A percentile compares a stretch with the other conserved stretches of the same genome.
Conservation (phyloP, 345 rosid species). For the Eucalyptus marginata region DNA sequence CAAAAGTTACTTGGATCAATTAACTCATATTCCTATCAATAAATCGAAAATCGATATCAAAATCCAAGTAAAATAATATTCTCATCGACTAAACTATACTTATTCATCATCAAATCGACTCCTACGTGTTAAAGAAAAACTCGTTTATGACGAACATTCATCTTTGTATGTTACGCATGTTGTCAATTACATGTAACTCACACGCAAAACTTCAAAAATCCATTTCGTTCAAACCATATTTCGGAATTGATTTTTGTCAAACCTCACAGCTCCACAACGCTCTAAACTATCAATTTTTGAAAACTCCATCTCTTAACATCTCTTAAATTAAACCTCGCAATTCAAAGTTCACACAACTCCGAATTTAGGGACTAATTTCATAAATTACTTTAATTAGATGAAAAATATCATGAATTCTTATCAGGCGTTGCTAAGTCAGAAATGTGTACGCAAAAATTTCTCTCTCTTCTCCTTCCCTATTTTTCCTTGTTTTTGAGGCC, state of each 20-base stretch:
- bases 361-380: not conserved
- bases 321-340: not conserved
- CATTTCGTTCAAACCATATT: not conserved
- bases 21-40: no score
- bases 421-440: not conserved
- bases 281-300: no score
- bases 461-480: not conserved
- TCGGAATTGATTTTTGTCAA: not conserved
- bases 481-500: not conserved
- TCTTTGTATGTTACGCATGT: not conserved
- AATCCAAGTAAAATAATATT: no score
- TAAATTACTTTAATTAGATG: not conserved
- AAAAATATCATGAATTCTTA: not conserved
- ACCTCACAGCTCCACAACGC: not conserved
- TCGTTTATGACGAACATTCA: no score
- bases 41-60: no score
- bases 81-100: not conserved
- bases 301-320: not conserved
- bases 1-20: no score
- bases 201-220: no score
- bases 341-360: not conserved
- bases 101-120: not conserved
- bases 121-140: no score
- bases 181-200: not conserved
- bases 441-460: no score